phyloP scores from a whole-genome alignment of 2,329 filamentous ascomycete genomes.

The Diaporthe ampelina region DNA sequence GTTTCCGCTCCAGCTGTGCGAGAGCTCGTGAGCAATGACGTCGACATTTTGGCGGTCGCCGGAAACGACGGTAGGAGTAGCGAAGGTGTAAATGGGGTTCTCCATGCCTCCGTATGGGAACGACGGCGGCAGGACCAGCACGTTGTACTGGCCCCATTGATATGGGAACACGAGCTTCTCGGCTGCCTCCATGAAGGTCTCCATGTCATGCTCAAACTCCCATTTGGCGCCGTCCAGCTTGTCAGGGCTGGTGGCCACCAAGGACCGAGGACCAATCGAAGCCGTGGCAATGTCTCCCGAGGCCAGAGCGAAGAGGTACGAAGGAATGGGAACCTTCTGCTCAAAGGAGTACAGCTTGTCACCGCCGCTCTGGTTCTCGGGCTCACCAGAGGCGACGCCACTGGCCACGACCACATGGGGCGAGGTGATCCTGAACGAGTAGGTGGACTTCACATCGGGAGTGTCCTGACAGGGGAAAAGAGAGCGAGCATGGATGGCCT shows the following conservation, averaged over 20 bases:
- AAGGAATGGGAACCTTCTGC: constrained; percentile 92
- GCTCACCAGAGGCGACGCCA: constrained; percentile 73
- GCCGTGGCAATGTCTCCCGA: constrained; percentile 87
- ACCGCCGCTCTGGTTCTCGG: constrained; percentile 62
- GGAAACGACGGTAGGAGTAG: constrained; percentile 75
- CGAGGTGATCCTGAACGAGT: constrained; percentile 89
- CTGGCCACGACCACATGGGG: constrained; percentile 92
- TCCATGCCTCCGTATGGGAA: constrained; percentile 94
- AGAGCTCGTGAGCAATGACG: constrained; percentile 90
- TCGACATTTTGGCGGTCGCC: constrained; percentile 93
- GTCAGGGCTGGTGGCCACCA: constrained; percentile 89
- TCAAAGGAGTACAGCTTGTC: constrained; percentile 85
- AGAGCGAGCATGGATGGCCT: constrained; percentile 94
- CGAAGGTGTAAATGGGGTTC: constrained; percentile 95
- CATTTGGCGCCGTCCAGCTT: constrained; percentile 87
- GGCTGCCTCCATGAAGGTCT: constrained; percentile 90
- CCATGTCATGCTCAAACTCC: constrained; percentile 92
- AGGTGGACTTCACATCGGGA: constrained; percentile 96
- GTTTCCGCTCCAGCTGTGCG: constrained; percentile 90
- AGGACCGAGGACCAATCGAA: constrained; percentile 86
- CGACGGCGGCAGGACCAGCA: constrained; percentile 88
- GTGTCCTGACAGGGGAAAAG: constrained; percentile 98
- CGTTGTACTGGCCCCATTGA: constrained; percentile 95
- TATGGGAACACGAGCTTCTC: constrained; percentile 89
- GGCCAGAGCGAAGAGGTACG: constrained; percentile 94